Base-by-base conservation (phyloP, 2,329 filamentous ascomycete genomes). In the Lachnellula subtilissima region DNA sequence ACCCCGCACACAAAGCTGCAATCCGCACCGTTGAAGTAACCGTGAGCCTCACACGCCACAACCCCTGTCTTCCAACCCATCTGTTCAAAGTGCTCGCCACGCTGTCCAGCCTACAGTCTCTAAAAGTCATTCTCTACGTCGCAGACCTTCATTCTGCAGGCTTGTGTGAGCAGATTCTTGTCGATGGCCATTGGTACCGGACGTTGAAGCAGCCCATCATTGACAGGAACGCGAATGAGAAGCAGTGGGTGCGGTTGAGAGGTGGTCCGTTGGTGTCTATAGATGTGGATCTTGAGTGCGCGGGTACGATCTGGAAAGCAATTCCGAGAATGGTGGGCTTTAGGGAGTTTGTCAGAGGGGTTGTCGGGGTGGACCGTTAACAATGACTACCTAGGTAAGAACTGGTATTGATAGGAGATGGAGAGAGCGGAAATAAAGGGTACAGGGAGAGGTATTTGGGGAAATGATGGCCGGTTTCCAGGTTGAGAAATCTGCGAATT, bases 1-100 rank as follows among this genome's bases (percentile, higher is more conserved):
- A 61, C 54, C 56, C 59, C 22, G 50, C 49, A 2, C 59, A 59
- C 28, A 46, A 28, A 23, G 28, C 36, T 23, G 15, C 19, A 7
- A 52, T 59, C 42, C 11, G 49, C n/a, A 5, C n/a, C 19, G 8
- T 45, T 5, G 2, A 36, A 8, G 43, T 54, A 1, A 17, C 12
- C 22, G 14, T 58, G 19, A 32, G 15, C n/a, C 15, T 45, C 3
- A 46, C 46, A 6, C 22, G 36, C 8, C 28, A 23, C 7, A 14
- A 14, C 19, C n/a, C 9, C 1, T 19, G 17, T n/a, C 1, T 22
- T 4, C 42, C 42, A 5, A 22, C n/a, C 42, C 4, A 12, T 4
- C 15, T 49, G 15, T 50, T 56, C 25, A n/a, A 17, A n/a, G 19
- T 22, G 3, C 48, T 55, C 23, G 9, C 6, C n/a, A 51, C 53